phyloP scores from a whole-genome alignment of 2,329 filamentous ascomycete genomes.

The Beauveria bassiana region DNA sequence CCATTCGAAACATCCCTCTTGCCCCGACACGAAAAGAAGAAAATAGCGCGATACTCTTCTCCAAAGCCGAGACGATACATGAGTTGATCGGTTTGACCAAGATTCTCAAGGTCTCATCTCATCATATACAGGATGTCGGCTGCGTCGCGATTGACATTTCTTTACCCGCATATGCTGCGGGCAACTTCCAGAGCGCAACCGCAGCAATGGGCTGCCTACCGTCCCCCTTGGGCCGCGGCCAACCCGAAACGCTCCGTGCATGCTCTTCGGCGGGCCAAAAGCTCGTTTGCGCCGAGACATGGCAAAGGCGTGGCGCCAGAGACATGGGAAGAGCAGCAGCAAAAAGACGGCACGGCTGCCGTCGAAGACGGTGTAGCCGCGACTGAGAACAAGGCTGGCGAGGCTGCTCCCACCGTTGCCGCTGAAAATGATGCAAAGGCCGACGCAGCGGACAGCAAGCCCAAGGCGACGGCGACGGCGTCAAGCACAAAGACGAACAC shows the following conservation, averaged over 20 bases:
- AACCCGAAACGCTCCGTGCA: background rate
- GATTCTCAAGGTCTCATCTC: background rate
- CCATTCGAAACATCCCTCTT: background rate
- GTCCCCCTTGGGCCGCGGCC: background rate
- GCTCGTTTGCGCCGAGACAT: conserved; percentile 45
- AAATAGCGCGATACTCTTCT: background rate
- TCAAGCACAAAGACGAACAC: background rate
- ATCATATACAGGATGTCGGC: conserved; percentile 45
- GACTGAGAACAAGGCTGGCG: background rate
- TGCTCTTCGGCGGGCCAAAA: conserved; percentile 24
- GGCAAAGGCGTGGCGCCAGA: conserved; percentile 54
- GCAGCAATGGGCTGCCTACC: conserved; percentile 21
- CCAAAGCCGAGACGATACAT: background rate
- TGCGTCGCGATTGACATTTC: conserved; percentile 51
- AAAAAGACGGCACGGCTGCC: background rate
- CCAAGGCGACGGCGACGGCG: background rate
- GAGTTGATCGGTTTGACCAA: background rate
- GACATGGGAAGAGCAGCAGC: conserved; percentile 19
- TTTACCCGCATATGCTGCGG: conserved; percentile 61
- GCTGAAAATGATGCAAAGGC: conserved; percentile 10
- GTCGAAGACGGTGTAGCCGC: background rate
- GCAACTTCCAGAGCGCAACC: conserved; percentile 25
- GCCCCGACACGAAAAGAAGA: background rate
- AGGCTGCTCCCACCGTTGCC: no score
- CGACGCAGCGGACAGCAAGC: background rate